Conservation (phyloP, 352 stramenopile species). For the Pythium aristosporum region DNA sequence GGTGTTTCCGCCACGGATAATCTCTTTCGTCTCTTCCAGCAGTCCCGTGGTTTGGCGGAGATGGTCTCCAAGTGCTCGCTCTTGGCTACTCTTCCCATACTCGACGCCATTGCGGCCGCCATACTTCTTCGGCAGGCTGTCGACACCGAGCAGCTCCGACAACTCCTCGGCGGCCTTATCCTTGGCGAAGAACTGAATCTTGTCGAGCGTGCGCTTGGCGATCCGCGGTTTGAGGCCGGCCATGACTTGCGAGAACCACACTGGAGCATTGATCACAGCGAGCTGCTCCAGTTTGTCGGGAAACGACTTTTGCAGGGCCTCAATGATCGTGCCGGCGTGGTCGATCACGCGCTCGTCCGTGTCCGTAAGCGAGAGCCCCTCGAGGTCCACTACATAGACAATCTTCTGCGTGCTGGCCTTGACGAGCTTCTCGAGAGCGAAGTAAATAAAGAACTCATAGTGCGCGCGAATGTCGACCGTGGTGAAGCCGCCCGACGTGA, state of each 20-base stretch:
- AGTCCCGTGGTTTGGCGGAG: slow-evolving; percentile 66
- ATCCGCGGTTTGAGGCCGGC: slow-evolving; percentile 48
- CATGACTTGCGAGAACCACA: slow-evolving; percentile 86
- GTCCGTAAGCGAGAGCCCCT: slow-evolving; percentile 70
- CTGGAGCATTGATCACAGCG: slow-evolving; percentile 63
- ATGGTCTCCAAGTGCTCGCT: slow-evolving; percentile 61
- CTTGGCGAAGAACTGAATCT: slow-evolving; percentile 57
- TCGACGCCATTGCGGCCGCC: slow-evolving; percentile 73
- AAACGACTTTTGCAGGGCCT: slow-evolving; percentile 57
- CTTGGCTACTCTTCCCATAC: slow-evolving; percentile 76
- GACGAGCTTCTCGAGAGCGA: slow-evolving; percentile 66
- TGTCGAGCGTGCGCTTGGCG: slow-evolving; percentile 62
- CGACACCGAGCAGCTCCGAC: slow-evolving; percentile 59
- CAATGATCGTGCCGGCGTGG: slow-evolving; percentile 49
- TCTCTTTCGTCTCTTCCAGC: slow-evolving; percentile 75
- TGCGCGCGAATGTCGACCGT: slow-evolving; percentile 67
- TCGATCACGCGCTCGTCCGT: slow-evolving; percentile 71
- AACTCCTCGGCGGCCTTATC: slow-evolving; percentile 45
- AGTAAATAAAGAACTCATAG: slow-evolving; percentile 79
- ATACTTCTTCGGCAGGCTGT: slow-evolving; percentile 72
- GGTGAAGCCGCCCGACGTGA: slow-evolving; percentile 66
- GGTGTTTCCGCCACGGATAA: slow-evolving; percentile 36
- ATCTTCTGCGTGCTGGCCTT: slow-evolving; percentile 61
- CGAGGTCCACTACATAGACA: slow-evolving; percentile 77
- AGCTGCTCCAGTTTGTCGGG: slow-evolving; percentile 61